These are phyloP conservation scores for Cerrena zonata DNA, from an alignment of 1,284 basidiomycete genomes.

Conservation along the genomic window DNA sequence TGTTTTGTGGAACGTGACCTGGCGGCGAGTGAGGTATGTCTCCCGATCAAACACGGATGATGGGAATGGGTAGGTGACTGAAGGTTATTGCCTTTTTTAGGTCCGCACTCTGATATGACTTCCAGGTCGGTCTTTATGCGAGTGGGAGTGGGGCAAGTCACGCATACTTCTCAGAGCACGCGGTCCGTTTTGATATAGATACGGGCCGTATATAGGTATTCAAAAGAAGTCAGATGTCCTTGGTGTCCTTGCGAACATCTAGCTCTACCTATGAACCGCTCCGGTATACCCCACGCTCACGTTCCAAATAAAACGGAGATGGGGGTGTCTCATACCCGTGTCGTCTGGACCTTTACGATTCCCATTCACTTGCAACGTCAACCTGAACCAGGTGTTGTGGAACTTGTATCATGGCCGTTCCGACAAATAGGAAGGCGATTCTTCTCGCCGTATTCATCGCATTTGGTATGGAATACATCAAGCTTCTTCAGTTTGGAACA, in stretches of 20 bases:
- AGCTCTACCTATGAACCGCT: too few relatives aligned
- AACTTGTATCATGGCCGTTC: constrained; percentile 31
- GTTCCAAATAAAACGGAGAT: not conserved
- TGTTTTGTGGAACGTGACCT: too few relatives aligned
- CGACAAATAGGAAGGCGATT: constrained; percentile 55
- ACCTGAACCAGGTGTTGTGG: not conserved
- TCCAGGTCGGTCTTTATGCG: too few relatives aligned
- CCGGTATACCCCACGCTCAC: not conserved
- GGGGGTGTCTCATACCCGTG: not conserved
- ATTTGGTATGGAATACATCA: constrained; percentile 30
- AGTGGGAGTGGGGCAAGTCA: too few relatives aligned
- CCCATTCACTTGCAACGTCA: not conserved
- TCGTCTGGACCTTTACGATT: too few relatives aligned
- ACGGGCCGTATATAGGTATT: not conserved
- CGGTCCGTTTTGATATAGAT: too few relatives aligned
- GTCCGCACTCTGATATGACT: too few relatives aligned
- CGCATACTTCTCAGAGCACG: too few relatives aligned
- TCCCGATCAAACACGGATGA: too few relatives aligned
- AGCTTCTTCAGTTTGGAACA: not conserved
- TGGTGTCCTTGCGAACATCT: not conserved
- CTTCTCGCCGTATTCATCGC: constrained; percentile 57
- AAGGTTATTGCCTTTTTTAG: too few relatives aligned
- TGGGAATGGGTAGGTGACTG: too few relatives aligned
- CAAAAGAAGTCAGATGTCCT: not conserved
- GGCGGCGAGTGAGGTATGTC: too few relatives aligned